Base-by-base conservation (phyloP, 108 stramenopile species). In the Nannochloropsis salina region DNA sequence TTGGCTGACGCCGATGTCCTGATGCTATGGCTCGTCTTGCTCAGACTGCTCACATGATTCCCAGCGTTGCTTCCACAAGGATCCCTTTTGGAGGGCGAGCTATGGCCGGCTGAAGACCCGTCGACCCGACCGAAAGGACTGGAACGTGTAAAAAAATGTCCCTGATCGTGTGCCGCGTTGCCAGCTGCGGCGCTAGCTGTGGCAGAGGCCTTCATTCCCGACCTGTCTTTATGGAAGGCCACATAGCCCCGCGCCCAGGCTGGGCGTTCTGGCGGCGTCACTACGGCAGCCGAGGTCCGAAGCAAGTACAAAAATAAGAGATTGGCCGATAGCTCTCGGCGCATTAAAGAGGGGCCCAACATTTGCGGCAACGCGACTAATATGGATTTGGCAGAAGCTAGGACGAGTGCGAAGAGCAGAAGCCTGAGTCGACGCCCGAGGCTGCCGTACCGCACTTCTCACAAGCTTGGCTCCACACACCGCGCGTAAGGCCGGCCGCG, bases 261-360 rank as follows among this genome's bases (percentile, higher is more conserved):
- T 74, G 61, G 61, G 5, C 61, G 61, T 74, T 74, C 61, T 15
- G 61, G 61, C 20, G 61, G 61, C 1, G 61, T 74, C n/a, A 74
- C 61, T n/a, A 74, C 61, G 61, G 61, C 61, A n/a, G 61, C 61
- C 15, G 61, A 74, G 20, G 61, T 74, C 61, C 61, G 61, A 15
- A 74, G n/a, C 3, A 74, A n/a, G 61, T 74, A 74, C 20, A 74
- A n/a, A 74, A 74, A 74, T 15, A 74, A n/a, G 8, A 74, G 4
- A 8, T 74, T 74, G 0, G 61, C 61, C 61, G 61, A 74, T 15
- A 74, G 61, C n/a, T 74, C 61, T 74, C 61, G 61, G 8, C 61
- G 61, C 6, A 74, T 4, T 4, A 74, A 74, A n/a, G 61, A 74
- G 61, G 61, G 61, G n/a, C 61, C 61, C 4, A 74, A n/a, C 61